These are phyloP conservation scores for Dactylellina sp. DNA, from an alignment of 2,329 filamentous ascomycete species.

Conservation along the genomic window DNA sequence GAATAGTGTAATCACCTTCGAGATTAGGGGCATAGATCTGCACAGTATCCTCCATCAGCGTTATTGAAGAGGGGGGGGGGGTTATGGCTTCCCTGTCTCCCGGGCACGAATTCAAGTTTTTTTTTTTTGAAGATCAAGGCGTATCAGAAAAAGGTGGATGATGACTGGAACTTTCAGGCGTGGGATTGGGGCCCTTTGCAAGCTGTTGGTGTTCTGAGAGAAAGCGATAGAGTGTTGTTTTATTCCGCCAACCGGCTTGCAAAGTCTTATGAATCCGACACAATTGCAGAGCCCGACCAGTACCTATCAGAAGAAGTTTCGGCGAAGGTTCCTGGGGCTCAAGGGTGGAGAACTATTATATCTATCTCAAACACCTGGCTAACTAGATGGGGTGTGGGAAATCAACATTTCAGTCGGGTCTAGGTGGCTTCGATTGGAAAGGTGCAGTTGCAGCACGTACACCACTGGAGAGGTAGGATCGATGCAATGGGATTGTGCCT, in stretches of 20 bases:
- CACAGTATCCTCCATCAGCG: conserved; percentile 50
- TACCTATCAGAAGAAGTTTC: not conserved
- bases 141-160: not conserved
- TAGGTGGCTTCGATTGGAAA: not conserved
- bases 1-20: conserved; percentile 52
- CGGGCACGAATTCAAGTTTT: conserved; percentile 11
- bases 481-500: too few species aligned
- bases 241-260: conserved; percentile 15
- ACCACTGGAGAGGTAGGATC: too few species aligned
- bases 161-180: not conserved
- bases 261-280: conserved; percentile 2
- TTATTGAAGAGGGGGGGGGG: conserved; percentile 1
- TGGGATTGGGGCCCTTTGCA: conserved; percentile 6
- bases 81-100: conserved; percentile 24
- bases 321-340: not conserved
- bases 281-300: conserved; percentile 8
- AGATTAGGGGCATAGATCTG: conserved; percentile 38
- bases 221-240: conserved; percentile 29
- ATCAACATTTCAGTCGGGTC: not conserved
- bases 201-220: conserved; percentile 8
- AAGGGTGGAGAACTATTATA: conserved; percentile 28
- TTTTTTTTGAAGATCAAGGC: not conserved
- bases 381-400: not conserved
- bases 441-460: too few species aligned
- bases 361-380: conserved; percentile 10